Percentiles rank a stretch among this genome's conserved stretches.
Evolutionary conservation across 2,329 filamentous ascomycete species (phyloP).

Genomic region (Diaporthe eres): DNA sequence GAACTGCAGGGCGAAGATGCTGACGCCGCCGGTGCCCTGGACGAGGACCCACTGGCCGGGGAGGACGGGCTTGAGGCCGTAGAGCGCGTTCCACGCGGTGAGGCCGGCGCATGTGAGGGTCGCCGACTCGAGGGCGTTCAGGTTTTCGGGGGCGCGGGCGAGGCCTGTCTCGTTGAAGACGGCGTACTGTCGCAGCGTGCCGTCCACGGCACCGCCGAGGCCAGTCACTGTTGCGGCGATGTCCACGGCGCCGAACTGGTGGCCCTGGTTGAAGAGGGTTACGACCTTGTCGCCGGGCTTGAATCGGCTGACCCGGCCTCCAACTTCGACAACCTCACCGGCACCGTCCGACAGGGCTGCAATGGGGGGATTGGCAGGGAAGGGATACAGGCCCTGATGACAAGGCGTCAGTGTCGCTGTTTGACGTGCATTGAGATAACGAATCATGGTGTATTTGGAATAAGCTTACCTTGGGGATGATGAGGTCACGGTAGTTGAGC

Average conservation of each 20-base stretch:
- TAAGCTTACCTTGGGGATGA: slow-evolving; percentile 57
- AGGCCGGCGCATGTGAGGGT: slow-evolving; percentile 72
- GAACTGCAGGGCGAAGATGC: slow-evolving; percentile 73
- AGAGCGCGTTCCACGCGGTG: slow-evolving; percentile 77
- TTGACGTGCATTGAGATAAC: not conserved
- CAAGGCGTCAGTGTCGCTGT: slow-evolving; percentile 24
- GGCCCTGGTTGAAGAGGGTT: slow-evolving; percentile 74
- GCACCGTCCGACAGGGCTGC: slow-evolving; percentile 68
- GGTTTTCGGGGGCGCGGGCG: slow-evolving; percentile 71
- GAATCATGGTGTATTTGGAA: not conserved
- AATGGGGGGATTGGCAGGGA: slow-evolving; percentile 58
- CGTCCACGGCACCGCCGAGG: slow-evolving; percentile 78
- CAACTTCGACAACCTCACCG: slow-evolving; percentile 66
- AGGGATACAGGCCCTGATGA: slow-evolving; percentile 60
- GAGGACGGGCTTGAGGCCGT: slow-evolving; percentile 66
- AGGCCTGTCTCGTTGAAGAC: slow-evolving; percentile 78
- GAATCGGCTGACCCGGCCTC: slow-evolving; percentile 62
- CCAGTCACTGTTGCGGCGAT: slow-evolving; percentile 61
- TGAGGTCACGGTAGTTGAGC: slow-evolving; percentile 69
- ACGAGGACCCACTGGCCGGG: slow-evolving; percentile 73
- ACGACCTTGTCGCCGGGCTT: slow-evolving; percentile 67
- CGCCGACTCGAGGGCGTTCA: slow-evolving; percentile 67
- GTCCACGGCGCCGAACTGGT: slow-evolving; percentile 61
- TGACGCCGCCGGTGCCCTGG: slow-evolving; percentile 80
- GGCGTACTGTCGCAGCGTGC: slow-evolving; percentile 76